Evolutionary conservation across 2,329 filamentous ascomycete genomes (phyloP).

Genomic region (Pseudocercospora crystallina): DNA sequence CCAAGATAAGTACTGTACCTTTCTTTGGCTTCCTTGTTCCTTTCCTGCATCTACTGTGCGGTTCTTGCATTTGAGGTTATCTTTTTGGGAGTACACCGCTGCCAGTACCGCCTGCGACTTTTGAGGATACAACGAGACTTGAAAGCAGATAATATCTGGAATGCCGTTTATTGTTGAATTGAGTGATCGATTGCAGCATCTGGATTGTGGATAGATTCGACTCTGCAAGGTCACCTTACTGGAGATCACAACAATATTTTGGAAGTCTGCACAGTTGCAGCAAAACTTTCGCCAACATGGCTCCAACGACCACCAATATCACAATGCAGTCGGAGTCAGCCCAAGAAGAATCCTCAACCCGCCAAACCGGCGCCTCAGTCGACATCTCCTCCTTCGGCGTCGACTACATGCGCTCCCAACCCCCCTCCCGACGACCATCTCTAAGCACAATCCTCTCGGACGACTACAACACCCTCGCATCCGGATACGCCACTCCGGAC

Average conservation of each 20-base stretch:
- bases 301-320: slow-evolving; percentile 1
- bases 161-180: slow-evolving; percentile 13
- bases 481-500: slow-evolving; percentile 16
- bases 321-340: background rate
- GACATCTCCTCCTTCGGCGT: slow-evolving; percentile 16
- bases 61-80: background rate
- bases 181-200: slow-evolving; percentile 18
- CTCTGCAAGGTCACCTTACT: too few species aligned
- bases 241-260: too few species aligned
- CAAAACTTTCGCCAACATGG: slow-evolving; percentile 1
- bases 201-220: slow-evolving; percentile 16
- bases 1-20: background rate
- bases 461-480: slow-evolving; percentile 13
- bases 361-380: slow-evolving; percentile 2
- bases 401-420: slow-evolving; percentile 15
- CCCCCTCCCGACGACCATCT: slow-evolving; percentile 13
- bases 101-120: background rate
- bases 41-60: slow-evolving; percentile 1
- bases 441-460: slow-evolving; percentile 8
- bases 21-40: background rate
- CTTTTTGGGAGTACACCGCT: background rate
- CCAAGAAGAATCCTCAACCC: background rate
- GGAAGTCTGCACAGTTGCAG: background rate
- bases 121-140: background rate
- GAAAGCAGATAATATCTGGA: background rate